A percentile compares a stretch with the other conserved stretches of the same genome.
phyloP scores from a whole-genome alignment of 164 flowering plant species.

The Echeveria elegans region DNA sequence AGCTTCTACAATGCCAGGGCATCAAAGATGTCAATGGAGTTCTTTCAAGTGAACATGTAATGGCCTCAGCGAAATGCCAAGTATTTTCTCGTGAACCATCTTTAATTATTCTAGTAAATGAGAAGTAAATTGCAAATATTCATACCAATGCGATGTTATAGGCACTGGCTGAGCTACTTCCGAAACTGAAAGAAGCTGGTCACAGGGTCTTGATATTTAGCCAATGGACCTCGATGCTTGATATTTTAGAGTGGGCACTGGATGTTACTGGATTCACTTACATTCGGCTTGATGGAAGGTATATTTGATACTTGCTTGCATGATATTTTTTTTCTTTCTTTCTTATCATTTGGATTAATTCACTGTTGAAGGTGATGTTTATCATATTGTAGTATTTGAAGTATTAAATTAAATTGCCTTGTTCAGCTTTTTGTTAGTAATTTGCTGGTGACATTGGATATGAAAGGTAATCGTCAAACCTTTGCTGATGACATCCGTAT shows the following conservation, averaged over 20 bases:
- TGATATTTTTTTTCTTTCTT: not conserved
- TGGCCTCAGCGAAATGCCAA: conserved; percentile 77
- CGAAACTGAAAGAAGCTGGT: conserved; percentile 52
- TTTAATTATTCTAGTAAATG: not conserved
- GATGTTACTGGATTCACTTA: conserved; percentile 85
- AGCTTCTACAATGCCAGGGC: conserved; percentile 58
- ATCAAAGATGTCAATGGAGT: conserved; percentile 36
- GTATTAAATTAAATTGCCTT: too few species aligned
- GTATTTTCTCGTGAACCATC: conserved; percentile 26
- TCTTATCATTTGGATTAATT: not conserved
- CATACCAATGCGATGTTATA: conserved; percentile 23
- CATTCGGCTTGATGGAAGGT: conserved; percentile 94
- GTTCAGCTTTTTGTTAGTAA: too few species aligned
- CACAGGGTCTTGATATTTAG: conserved; percentile 90
- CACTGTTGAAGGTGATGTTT: too few species aligned
- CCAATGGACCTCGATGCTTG: conserved; percentile 99
- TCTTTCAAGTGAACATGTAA: conserved; percentile 57
- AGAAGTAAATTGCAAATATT: not conserved
- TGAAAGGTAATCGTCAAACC: too few species aligned
- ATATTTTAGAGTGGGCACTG: conserved; percentile 91
- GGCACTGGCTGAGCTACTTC: conserved; percentile 77
- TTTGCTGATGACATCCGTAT: too few species aligned
- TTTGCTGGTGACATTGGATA: too few species aligned
- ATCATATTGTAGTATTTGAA: too few species aligned
- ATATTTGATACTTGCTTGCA: not conserved